These are phyloP conservation scores for Colletotrichum destructivum DNA, from an alignment of 2,329 filamentous ascomycete genomes.

Conservation along the genomic window DNA sequence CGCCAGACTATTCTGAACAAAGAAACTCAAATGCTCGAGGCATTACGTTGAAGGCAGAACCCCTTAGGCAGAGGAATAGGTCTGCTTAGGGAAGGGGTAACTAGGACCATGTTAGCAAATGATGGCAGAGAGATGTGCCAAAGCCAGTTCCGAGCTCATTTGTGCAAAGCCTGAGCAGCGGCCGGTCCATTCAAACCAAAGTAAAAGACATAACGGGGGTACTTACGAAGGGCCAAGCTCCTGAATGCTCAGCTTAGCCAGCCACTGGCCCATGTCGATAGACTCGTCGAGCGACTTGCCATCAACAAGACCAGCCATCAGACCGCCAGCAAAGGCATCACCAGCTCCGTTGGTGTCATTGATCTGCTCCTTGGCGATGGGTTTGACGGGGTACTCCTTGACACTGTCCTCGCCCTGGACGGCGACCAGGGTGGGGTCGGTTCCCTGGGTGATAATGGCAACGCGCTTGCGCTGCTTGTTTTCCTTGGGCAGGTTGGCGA, in stretches of 20 bases:
- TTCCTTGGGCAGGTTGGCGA: slow-evolving; percentile 92
- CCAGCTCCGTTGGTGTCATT: slow-evolving; percentile 97
- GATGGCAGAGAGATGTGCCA: slow-evolving; percentile 16
- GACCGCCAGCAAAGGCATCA: slow-evolving; percentile 96
- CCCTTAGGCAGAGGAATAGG: slow-evolving; percentile 69
- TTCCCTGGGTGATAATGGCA: slow-evolving; percentile 96
- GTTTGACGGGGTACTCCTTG: slow-evolving; percentile 85
- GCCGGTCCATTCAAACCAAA: not conserved
- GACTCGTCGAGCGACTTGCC: slow-evolving; percentile 83
- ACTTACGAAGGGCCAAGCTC: slow-evolving; percentile 97
- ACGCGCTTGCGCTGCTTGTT: slow-evolving; percentile 87
- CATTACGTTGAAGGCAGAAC: slow-evolving; percentile 39
- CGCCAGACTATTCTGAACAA: slow-evolving; percentile 53
- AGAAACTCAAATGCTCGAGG: slow-evolving; percentile 38
- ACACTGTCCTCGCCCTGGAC: slow-evolving; percentile 79
- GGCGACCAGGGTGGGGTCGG: slow-evolving; percentile 89
- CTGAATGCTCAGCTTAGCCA: slow-evolving; percentile 93
- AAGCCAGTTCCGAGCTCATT: not conserved
- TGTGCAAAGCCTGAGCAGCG: not conserved
- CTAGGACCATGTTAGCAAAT: slow-evolving; percentile 58
- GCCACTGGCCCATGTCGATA: slow-evolving; percentile 96
- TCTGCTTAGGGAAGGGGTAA: slow-evolving; percentile 87
- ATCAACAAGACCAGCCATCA: slow-evolving; percentile 90
- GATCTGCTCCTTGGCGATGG: slow-evolving; percentile 84
- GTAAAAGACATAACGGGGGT: slow-evolving; percentile 20